A percentile compares a stretch with the other conserved stretches of the same genome.
Evolutionary conservation across 148 eudicot species (phyloP).

Genomic region (Cornus suecica): DNA sequence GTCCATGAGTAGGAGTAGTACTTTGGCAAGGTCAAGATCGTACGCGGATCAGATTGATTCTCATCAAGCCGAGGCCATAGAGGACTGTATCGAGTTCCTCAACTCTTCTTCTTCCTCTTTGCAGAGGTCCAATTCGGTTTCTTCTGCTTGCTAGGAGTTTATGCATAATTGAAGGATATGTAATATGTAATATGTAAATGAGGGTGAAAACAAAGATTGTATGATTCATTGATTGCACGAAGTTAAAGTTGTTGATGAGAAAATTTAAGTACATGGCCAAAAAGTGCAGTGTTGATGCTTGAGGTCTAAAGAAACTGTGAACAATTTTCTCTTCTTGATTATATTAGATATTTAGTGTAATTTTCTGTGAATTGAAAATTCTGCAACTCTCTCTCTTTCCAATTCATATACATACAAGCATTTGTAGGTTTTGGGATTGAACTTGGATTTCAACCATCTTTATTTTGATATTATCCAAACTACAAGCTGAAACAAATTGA

Average conservation of each 20-base stretch:
- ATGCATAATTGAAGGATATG: not conserved
- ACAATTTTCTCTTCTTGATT: not conserved
- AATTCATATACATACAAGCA: too few relatives aligned
- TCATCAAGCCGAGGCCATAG: conserved; percentile 53
- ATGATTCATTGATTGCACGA: not conserved
- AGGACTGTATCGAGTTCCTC: conserved; percentile 60
- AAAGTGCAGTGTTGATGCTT: not conserved
- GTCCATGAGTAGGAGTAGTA: conserved; percentile 6
- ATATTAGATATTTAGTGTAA: too few relatives aligned
- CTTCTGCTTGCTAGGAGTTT: conserved; percentile 14
- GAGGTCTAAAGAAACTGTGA: not conserved
- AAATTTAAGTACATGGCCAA: not conserved
- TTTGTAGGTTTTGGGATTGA: too few relatives aligned
- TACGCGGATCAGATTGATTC: conserved; percentile 43
- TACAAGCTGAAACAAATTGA: too few relatives aligned
- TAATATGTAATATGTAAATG: not conserved
- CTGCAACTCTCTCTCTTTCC: too few relatives aligned
- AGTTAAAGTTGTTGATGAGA: not conserved
- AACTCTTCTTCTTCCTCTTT: conserved; percentile 38
- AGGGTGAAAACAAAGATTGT: not conserved
- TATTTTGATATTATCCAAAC: too few relatives aligned
- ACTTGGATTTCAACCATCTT: too few relatives aligned
- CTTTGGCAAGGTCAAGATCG: conserved; percentile 41
- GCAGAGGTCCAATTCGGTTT: conserved; percentile 30
- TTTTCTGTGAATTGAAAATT: too few relatives aligned